Percentiles rank a stretch among this genome's conserved stretches.
These are phyloP conservation scores for Saturnispora zaruensis DNA, from an alignment of 805 yeast genomes.

Conservation along the genomic window DNA sequence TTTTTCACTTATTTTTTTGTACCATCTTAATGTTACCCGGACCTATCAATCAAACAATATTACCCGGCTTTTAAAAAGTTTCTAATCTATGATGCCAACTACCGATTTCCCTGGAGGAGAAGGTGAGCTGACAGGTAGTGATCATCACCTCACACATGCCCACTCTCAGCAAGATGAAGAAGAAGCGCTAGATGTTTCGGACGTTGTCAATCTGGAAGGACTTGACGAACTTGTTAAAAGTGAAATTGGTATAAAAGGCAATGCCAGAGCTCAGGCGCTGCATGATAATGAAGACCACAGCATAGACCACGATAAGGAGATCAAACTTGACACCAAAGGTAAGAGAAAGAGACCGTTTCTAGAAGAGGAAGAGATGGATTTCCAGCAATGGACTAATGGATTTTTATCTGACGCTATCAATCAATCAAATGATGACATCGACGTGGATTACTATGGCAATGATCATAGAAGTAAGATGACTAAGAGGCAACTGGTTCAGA, in stretches of 20 bases:
- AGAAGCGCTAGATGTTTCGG: conserved; percentile 4
- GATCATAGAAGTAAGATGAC: not conserved
- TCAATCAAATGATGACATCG: conserved; percentile 9
- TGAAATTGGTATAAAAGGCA: not conserved
- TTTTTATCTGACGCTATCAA: conserved; percentile 37
- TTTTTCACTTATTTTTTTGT: not conserved
- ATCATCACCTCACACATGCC: not conserved
- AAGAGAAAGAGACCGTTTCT: conserved; percentile 24
- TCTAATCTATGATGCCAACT: not conserved
- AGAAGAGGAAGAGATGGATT: conserved; percentile 38
- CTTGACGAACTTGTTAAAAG: conserved; percentile 5
- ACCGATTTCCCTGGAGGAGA: not conserved
- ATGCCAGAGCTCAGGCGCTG: not conserved
- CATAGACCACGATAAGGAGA: not conserved
- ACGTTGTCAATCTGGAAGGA: conserved; percentile 7
- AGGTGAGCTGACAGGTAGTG: not conserved
- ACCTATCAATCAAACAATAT: not conserved
- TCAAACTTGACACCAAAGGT: not conserved
- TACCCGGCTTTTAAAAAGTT: conserved; percentile 3
- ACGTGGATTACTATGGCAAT: conserved; percentile 7
- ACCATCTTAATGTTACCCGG: not conserved
- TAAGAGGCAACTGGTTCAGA: not conserved
- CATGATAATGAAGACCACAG: not conserved
- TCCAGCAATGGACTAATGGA: conserved; percentile 46
- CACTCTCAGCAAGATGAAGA: not conserved